Evolutionary conservation across 805 yeast genomes (phyloP).

Genomic region (Candida railenensis): DNA sequence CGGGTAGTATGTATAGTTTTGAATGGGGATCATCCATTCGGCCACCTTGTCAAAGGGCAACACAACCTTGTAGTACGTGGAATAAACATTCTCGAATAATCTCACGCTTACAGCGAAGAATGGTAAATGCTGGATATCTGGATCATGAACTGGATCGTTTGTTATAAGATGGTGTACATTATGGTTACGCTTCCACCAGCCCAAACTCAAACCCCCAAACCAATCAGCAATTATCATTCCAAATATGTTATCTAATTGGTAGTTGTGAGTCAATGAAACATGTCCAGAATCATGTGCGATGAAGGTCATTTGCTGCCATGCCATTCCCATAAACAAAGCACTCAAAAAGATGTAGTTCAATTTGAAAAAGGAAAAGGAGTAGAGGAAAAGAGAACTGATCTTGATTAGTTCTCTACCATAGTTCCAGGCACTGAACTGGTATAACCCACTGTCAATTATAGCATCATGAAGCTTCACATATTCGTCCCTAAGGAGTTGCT

Average conservation of each 20-base stretch:
- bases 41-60: constrained; percentile 72
- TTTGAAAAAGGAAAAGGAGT: constrained; percentile 50
- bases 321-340: constrained; percentile 67
- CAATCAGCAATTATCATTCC: constrained; percentile 75
- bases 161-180: constrained; percentile 90
- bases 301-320: constrained; percentile 89
- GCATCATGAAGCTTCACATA: constrained; percentile 61
- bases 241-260: constrained; percentile 69
- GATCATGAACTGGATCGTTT: constrained; percentile 93
- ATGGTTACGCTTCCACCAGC: constrained; percentile 96
- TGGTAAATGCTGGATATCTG: constrained; percentile 91
- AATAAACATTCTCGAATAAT: constrained; percentile 65
- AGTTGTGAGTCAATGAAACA: constrained; percentile 76
- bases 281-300: constrained; percentile 93
- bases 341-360: constrained; percentile 47
- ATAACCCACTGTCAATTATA: constrained; percentile 58
- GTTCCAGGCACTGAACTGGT: constrained; percentile 70
- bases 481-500: constrained; percentile 50
- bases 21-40: constrained; percentile 55
- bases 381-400: constrained; percentile 51
- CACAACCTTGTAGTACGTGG: constrained; percentile 73
- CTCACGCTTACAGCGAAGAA: constrained; percentile 82
- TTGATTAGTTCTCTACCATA: constrained; percentile 70
- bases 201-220: constrained; percentile 84
- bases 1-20: constrained; percentile 72